Percentiles rank a stretch among this genome's conserved stretches.
Conservation (phyloP, 768 basidiomycete species). For the Multifurca ochricompacta region DNA sequence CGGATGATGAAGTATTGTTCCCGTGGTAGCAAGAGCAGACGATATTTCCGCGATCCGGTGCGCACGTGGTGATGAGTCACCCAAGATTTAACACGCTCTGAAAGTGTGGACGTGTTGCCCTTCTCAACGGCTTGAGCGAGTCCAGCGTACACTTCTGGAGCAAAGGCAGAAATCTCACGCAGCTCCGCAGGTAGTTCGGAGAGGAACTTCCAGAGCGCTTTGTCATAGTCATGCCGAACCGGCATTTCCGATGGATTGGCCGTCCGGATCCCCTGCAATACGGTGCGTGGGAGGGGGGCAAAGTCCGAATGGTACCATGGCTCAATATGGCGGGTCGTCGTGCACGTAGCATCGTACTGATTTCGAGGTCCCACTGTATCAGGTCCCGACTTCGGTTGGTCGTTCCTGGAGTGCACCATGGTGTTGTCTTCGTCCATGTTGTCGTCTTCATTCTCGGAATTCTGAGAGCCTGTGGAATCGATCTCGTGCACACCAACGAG, state of each 20-base stretch:
- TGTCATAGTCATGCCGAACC: slow-evolving; percentile 44
- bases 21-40: slow-evolving; percentile 51
- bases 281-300: slow-evolving; percentile 48
- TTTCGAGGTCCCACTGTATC: slow-evolving; percentile 1
- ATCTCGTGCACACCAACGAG: slow-evolving; percentile 11
- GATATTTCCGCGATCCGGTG: slow-evolving; percentile 50
- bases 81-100: slow-evolving; percentile 45
- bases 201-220: slow-evolving; percentile 41
- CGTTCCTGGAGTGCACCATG: slow-evolving; percentile 1
- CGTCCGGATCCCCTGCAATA: slow-evolving; percentile 46
- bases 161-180: slow-evolving; percentile 52
- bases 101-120: slow-evolving; percentile 26
- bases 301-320: slow-evolving; percentile 56
- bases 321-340: slow-evolving; percentile 34
- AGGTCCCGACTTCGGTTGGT: slow-evolving; percentile 3
- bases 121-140: slow-evolving; percentile 42
- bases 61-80: slow-evolving; percentile 50
- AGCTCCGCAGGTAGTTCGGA: slow-evolving; percentile 45
- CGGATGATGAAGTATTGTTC: slow-evolving; percentile 50
- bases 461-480: slow-evolving; percentile 16
- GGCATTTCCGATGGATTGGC: slow-evolving; percentile 57
- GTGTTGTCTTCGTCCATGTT: slow-evolving; percentile 9
- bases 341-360: slow-evolving; percentile 10
- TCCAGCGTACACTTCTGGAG: slow-evolving; percentile 45
- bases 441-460: slow-evolving; percentile 21